A percentile compares a stretch with the other conserved stretches of the same genome.
Conservation (phyloP, 139 green algal species). For the Trebouxia sp. region DNA sequence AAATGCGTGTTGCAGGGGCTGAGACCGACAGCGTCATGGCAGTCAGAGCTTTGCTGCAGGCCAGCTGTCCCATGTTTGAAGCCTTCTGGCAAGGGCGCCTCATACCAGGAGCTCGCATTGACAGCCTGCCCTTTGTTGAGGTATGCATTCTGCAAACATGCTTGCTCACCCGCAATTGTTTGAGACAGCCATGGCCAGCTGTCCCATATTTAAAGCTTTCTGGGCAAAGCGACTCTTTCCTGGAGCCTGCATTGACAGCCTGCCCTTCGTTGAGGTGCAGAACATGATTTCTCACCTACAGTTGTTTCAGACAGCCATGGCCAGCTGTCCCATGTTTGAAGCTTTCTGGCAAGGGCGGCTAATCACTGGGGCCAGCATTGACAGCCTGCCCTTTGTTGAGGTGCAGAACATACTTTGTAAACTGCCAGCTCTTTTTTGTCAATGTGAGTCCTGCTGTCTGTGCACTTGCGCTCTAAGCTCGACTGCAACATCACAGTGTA, state of each 20-base stretch:
- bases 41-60: slow-evolving; percentile 26
- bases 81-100: slow-evolving; percentile 82
- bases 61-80: slow-evolving; percentile 56
- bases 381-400: slow-evolving; percentile 75
- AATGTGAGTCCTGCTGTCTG: too few relatives aligned
- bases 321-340: slow-evolving; percentile 56
- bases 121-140: slow-evolving; percentile 75
- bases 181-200: background rate
- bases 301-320: too few relatives aligned
- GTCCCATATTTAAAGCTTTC: slow-evolving; percentile 68
- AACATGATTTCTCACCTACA: too few relatives aligned
- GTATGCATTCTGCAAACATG: background rate
- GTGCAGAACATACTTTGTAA: too few relatives aligned
- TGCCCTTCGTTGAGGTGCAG: slow-evolving; percentile 69
- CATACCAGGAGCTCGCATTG: slow-evolving; percentile 73
- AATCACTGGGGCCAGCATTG: slow-evolving; percentile 74
- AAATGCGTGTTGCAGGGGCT: background rate
- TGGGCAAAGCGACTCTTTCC: slow-evolving; percentile 82
- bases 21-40: slow-evolving; percentile 14
- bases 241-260: slow-evolving; percentile 58
- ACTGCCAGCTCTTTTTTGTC: too few relatives aligned
- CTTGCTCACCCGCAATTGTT: too few relatives aligned
- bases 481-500: too few relatives aligned
- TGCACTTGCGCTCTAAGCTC: too few relatives aligned
- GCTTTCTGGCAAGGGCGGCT: slow-evolving; percentile 82